Evolutionary conservation across 1,139 yeast species (phyloP), one percentile per base, ranked within the genome.

Genomic region (Spathaspora sp.): DNA sequence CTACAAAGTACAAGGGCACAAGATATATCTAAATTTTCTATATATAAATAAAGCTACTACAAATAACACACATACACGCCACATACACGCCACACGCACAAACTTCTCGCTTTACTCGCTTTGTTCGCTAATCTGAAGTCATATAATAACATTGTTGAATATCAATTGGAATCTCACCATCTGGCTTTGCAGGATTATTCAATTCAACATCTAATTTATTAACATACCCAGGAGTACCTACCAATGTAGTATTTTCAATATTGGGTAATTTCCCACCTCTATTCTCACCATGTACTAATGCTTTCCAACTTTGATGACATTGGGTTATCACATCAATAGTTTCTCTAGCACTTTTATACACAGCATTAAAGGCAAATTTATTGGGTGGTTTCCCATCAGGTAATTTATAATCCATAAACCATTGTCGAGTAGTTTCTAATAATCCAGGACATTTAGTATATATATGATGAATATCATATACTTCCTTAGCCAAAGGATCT

Each of bases 361-460:
- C 84, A 53, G 91, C 96, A 49, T 85, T 76, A 76, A 87, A 87
- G 11, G 96, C 96, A 67, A 89, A 89, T 64, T 80, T 80, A 70
- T 89, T 89, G 64, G 79, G 84, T 53, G 95, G 93, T 74, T 89
- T 89, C 46, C 95, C 96, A 63, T 89, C 96, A 37, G 97, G 95
- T 51, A 86, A 76, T 71, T 89, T 89, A 78, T 89, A 89, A 63
- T 87, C 86, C 67, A 89, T 80, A 78, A 89, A 88, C 97, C 97
- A 89, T 67, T 85, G 89, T 61, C 87, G 81, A 42, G 96, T 88
- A 46, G 91, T 84, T 65, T 86, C 82, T 60, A 89, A 75, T 52
- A 89, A 75, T 44, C 95, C 93, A 50, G 97, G 97, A 64, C 87
- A 79, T 59, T 81, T 81, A 57, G 74, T 75, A 59, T 79, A 84